Percentiles rank a stretch among this genome's conserved stretches.
Evolutionary conservation across 2,329 filamentous ascomycete genomes (phyloP).

Genomic region (Pseudogymnoascus sp.): DNA sequence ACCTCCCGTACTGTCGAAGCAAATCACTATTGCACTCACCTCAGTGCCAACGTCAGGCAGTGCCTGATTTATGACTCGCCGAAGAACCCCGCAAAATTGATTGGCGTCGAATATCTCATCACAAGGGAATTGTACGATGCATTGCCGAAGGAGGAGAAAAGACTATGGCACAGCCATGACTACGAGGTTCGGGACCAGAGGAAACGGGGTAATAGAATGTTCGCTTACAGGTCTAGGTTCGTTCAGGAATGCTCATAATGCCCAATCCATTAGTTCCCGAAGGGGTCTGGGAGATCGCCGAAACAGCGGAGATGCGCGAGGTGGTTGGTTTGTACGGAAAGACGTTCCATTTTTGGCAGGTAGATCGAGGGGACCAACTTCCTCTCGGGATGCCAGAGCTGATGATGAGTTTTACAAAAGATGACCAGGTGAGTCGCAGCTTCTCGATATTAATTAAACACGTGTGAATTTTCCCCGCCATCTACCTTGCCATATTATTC

Average conservation of each 20-base stretch:
- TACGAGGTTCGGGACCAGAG: slow-evolving; percentile 38
- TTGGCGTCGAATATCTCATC: slow-evolving; percentile 73
- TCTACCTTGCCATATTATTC: slow-evolving; percentile 22
- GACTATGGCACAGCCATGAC: slow-evolving; percentile 64
- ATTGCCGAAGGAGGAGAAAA: slow-evolving; percentile 59
- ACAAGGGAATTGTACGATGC: slow-evolving; percentile 59
- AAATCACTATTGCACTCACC: slow-evolving; percentile 78
- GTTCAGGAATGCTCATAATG: slow-evolving; percentile 74
- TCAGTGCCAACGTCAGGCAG: slow-evolving; percentile 69
- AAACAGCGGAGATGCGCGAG: slow-evolving; percentile 74
- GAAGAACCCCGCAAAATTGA: slow-evolving; percentile 59
- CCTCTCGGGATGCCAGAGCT: slow-evolving; percentile 54
- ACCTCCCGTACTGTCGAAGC: slow-evolving; percentile 62
- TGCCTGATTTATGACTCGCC: slow-evolving; percentile 77
- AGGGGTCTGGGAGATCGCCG: slow-evolving; percentile 63
- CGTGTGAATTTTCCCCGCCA: slow-evolving; percentile 23
- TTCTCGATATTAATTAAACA: slow-evolving; percentile 19
- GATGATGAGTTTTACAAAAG: slow-evolving; percentile 54
- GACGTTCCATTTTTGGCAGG: slow-evolving; percentile 80
- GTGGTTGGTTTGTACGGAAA: slow-evolving; percentile 73
- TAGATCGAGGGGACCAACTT: slow-evolving; percentile 61
- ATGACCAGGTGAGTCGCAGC: slow-evolving; percentile 37
- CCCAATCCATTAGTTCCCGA: slow-evolving; percentile 53
- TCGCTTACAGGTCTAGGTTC: slow-evolving; percentile 46
- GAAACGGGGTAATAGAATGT: slow-evolving; percentile 15